phyloP scores from a whole-genome alignment of 2,329 filamentous ascomycete genomes.

The Pseudofabraea citricarpa region DNA sequence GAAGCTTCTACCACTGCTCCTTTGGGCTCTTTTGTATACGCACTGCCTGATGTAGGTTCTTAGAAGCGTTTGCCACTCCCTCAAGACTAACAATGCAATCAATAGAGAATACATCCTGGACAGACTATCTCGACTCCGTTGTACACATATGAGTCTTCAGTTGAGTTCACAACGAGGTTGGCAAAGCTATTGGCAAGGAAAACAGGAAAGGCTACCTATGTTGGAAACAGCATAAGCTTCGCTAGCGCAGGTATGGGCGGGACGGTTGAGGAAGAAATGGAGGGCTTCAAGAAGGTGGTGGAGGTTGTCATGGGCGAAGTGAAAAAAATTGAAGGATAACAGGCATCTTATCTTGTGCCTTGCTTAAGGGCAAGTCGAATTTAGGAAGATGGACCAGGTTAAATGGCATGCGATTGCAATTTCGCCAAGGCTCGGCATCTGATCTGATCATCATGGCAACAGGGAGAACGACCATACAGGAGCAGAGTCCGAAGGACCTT shows the following conservation, averaged over 20 bases:
- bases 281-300: slow-evolving; percentile 72
- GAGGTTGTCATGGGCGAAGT: slow-evolving; percentile 60
- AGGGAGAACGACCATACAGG: too few relatives aligned
- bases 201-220: slow-evolving; percentile 73
- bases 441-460: too few relatives aligned
- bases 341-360: too few relatives aligned
- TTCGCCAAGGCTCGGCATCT: too few relatives aligned
- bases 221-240: slow-evolving; percentile 82
- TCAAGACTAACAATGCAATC: neutral
- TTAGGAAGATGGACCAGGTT: too few relatives aligned
- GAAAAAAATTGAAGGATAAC: slow-evolving; percentile 27
- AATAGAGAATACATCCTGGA: slow-evolving; percentile 33
- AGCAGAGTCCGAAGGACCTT: too few relatives aligned
- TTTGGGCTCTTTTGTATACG: slow-evolving; percentile 90
- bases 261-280: slow-evolving; percentile 90
- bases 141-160: slow-evolving; percentile 67
- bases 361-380: too few relatives aligned
- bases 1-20: slow-evolving; percentile 44
- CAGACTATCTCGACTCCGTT: slow-evolving; percentile 74
- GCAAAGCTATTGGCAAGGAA: slow-evolving; percentile 78
- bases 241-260: slow-evolving; percentile 69
- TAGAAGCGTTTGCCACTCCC: slow-evolving; percentile 1
- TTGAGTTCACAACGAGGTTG: slow-evolving; percentile 83
- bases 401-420: too few relatives aligned
- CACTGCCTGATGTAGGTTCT: slow-evolving; percentile 74